Evolutionary conservation across 1,139 yeast genomes (phyloP), one percentile per base, ranked within the genome.

Genomic region (Geotrichum phurueaensis): DNA sequence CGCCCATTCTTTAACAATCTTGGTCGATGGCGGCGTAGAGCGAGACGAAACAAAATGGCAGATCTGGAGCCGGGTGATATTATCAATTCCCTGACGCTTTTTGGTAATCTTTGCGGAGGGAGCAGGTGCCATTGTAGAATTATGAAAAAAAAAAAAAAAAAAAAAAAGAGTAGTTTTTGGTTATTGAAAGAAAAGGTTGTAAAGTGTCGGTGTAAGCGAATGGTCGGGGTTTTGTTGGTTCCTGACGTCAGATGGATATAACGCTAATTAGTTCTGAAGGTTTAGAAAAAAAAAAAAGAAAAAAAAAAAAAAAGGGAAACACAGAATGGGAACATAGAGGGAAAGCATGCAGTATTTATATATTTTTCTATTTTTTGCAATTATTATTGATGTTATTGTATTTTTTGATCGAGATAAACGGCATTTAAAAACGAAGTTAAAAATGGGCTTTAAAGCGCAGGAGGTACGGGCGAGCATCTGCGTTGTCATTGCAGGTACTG

Each of bases 21-120:
- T 53, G 23, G 60, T 58, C 7, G 57, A 45, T 6, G 57, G 60
- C 27, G 57, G 56, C 10, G 53, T 20, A 1, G 49, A 5, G 33
- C 51, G 56, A n/a, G 54, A 49, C 18, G 54, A 33, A 29, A 58
- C 53, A 53, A 53, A 58, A 27, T 53, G 51, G 57, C 60, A 58
- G 45, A 58, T 58, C 27, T 58, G 43, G 23, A 53, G 57, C 22
- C 60, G 47, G 23, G 57, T 53, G n/a, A 53, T 49, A 33, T 53
- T 51, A 49, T 53, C 57, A 51, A 58, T 53, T 4, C 45, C 45
- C 20, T 39, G 45, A n/a, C 45, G 45, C n/a, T 39, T 39, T 39
- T 39, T 39, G 6, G 6, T n/a, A 6, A 39, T 39, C 15, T 39
- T 39, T 13, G n/a, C 18, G 7, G 45, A 39, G 20, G 45, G 15